Evolutionary conservation across 1,284 basidiomycete species (phyloP), one percentile per base, ranked within the genome.

Genomic region (Chalciporus sp.): DNA sequence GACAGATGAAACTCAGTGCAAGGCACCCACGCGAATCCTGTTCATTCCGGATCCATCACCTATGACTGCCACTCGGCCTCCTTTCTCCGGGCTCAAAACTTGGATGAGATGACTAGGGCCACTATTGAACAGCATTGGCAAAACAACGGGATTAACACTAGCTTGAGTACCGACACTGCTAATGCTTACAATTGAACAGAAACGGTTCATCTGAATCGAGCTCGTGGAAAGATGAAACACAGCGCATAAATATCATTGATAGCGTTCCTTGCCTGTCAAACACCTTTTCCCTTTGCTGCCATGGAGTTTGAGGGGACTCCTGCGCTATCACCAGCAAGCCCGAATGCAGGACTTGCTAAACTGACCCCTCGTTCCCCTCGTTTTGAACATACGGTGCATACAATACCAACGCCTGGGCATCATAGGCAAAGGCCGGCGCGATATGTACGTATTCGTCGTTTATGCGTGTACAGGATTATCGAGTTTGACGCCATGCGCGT

Each of bases 331-430:
- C 14, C 33, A 35, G 14, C 11, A 6, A 6, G 33, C 23, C 23
- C 23, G 23, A 23, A 23, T 6, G 23, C 23, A 16, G 33, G 14
- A 35, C 5, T 35, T 14, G 4, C 28, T 16, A 35, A 35, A 6
- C 12, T 6, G 14, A 16, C 56, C 28, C 65, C 58, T 9, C 54
- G 52, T 31, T 67, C 63, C 4, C 48, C 61, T 10, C 60, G 58
- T 50, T 79, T 75, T 57, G 71, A 72, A 55, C 74, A 75, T 42
- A 76, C 77, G 7, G 72, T 75, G 1, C 72, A 80, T 45, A 64
- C 77, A 16, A 81, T 82, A 62, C 80, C 81, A 7, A 70, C 77
- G 1, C 73, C 74, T 12, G 69, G 67, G 8, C 49, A 35, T 35
- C 59, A 20, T 66, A 69, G 29, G 50, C 49, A 66, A 33, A 72